A percentile compares a stretch with the other conserved stretches of the same genome.
These are phyloP conservation scores for Albizia julibrissin DNA, from an alignment of 306 rosid species.

Conservation along the genomic window DNA sequence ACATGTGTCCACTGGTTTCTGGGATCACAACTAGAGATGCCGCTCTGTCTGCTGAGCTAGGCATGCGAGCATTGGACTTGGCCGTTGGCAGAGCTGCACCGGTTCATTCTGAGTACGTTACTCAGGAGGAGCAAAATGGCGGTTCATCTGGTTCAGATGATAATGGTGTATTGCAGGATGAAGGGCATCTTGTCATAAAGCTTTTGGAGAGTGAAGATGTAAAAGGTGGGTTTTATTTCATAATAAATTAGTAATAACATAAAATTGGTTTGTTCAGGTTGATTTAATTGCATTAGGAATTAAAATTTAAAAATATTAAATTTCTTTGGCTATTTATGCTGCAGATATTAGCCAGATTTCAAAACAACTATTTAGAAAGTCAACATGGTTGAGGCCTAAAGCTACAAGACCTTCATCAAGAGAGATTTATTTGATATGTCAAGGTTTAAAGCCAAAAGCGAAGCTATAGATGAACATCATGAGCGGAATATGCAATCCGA, in stretches of 20 bases:
- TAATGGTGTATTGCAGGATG: slow-evolving; percentile 59
- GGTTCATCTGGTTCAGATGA: slow-evolving; percentile 34
- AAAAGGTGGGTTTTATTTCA: slow-evolving; percentile 49
- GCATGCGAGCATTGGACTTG: slow-evolving; percentile 75
- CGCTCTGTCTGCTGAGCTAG: slow-evolving; percentile 77
- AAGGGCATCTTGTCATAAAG: slow-evolving; percentile 81
- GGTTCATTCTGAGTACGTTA: slow-evolving; percentile 28
- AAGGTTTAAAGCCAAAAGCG: slow-evolving; percentile 52
- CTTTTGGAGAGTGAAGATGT: slow-evolving; percentile 89
- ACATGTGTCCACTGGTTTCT: slow-evolving; percentile 88
- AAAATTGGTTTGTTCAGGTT: not conserved
- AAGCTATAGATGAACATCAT: slow-evolving; percentile 28
- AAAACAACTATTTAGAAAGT: slow-evolving; percentile 77
- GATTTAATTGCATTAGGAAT: not conserved
- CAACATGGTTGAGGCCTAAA: slow-evolving; percentile 89
- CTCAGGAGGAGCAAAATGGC: slow-evolving; percentile 28
- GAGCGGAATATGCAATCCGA: slow-evolving; percentile 28
- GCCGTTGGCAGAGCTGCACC: slow-evolving; percentile 70
- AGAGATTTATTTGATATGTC: slow-evolving; percentile 92
- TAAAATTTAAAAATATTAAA: not conserved
- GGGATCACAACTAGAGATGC: slow-evolving; percentile 88
- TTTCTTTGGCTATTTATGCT: slow-evolving; percentile 22
- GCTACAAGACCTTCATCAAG: slow-evolving; percentile 91
- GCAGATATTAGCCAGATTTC: slow-evolving; percentile 71
- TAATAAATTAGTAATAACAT: not conserved